These are phyloP conservation scores for Sporothrix phasma DNA, from an alignment of 2,329 filamentous ascomycete genomes.

Conservation along the genomic window DNA sequence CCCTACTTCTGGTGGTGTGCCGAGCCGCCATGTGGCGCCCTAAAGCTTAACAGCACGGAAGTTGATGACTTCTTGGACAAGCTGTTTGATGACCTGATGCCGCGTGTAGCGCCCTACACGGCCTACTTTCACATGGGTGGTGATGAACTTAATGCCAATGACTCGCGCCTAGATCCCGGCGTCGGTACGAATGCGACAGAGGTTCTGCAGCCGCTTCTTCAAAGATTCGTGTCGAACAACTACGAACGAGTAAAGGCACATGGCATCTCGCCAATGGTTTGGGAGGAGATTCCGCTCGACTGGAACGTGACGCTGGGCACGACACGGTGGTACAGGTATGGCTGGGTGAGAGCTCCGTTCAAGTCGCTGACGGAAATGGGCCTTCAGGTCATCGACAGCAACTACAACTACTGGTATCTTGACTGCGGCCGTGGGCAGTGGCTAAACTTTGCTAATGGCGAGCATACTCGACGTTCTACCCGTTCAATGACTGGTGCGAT, in stretches of 20 bases:
- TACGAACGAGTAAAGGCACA: conserved; percentile 53
- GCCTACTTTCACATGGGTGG: conserved; percentile 79
- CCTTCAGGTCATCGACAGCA: conserved; percentile 62
- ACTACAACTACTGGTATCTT: conserved; percentile 74
- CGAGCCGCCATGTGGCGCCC: conserved; percentile 55
- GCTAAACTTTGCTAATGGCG: conserved; percentile 58
- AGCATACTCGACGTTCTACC: conserved; percentile 46
- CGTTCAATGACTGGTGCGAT: conserved; percentile 71
- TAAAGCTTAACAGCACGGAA: conserved; percentile 64
- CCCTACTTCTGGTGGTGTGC: conserved; percentile 52
- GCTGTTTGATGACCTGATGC: conserved; percentile 66
- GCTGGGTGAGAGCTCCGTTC: conserved; percentile 55
- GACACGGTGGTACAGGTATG: conserved; percentile 73
- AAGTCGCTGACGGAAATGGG: conserved; percentile 50
- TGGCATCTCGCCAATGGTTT: conserved; percentile 65
- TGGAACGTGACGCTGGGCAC: conserved; percentile 65
- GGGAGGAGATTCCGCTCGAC: conserved; percentile 75
- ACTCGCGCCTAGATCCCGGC: conserved; percentile 63
- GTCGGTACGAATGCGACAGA: conserved; percentile 54
- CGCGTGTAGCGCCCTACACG: conserved; percentile 57
- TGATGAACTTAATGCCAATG: conserved; percentile 73
- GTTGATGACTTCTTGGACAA: conserved; percentile 63
- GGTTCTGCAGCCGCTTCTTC: conserved; percentile 64
- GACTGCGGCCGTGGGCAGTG: conserved; percentile 76
- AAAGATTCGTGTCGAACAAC: conserved; percentile 63